phyloP scores from a whole-genome alignment of 306 rosid genomes.

The Pyrus communis region DNA sequence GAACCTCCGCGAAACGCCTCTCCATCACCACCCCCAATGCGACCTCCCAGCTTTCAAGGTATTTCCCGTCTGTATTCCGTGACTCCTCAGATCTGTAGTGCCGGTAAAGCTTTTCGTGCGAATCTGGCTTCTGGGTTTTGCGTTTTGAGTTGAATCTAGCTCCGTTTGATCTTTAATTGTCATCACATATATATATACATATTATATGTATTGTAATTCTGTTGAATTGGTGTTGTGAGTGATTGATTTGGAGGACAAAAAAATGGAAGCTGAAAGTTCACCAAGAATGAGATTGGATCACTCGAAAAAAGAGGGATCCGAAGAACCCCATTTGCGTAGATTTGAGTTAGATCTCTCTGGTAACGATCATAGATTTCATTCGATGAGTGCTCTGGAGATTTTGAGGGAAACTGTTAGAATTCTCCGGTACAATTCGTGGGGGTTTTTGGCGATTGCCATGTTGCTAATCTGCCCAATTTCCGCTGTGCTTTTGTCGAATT shows the following conservation, averaged over 20 bases:
- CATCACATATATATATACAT: not conserved
- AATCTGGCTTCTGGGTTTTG: not conserved
- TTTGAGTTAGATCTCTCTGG: constrained; percentile 36
- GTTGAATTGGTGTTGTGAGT: not conserved
- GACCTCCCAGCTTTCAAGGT: constrained; percentile 10
- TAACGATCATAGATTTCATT: constrained; percentile 27
- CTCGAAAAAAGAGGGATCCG: constrained; percentile 45
- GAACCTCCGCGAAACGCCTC: constrained; percentile 1
- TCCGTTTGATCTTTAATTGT: constrained; percentile 23
- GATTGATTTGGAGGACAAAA: not conserved
- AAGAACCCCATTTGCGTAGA: constrained; percentile 28
- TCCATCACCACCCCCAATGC: not conserved
- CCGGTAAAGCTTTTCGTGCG: not conserved
- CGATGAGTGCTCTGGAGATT: constrained; percentile 91
- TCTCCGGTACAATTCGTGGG: constrained; percentile 72
- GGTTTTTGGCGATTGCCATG: constrained; percentile 53
- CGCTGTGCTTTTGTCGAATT: constrained; percentile 64
- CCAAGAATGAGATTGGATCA: constrained; percentile 48
- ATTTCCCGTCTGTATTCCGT: constrained; percentile 24
- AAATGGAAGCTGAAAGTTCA: constrained; percentile 59
- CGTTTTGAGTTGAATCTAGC: constrained; percentile 8
- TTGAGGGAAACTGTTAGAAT: constrained; percentile 75
- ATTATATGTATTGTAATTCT: not conserved
- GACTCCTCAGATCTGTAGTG: constrained; percentile 19
- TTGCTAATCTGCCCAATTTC: constrained; percentile 78